These are phyloP conservation scores for Petunia secreta DNA, from an alignment of 257 asterid genomes.

Conservation along the genomic window DNA sequence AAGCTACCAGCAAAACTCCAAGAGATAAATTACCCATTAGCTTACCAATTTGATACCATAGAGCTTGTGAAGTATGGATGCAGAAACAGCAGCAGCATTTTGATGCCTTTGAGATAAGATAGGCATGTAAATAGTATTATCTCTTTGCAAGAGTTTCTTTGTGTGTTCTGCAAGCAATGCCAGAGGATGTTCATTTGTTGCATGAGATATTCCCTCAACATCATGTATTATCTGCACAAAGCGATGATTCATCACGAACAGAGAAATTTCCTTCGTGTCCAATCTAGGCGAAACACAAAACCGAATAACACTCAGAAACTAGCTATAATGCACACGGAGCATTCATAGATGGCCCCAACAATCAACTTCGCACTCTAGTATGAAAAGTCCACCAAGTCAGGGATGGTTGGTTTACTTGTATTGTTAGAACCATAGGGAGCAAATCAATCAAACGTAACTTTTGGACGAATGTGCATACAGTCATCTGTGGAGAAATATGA, in stretches of 20 bases:
- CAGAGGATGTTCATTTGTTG: conserved; percentile 81
- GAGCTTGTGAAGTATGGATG: conserved; percentile 89
- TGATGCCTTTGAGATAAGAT: conserved; percentile 71
- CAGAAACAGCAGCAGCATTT: conserved; percentile 78
- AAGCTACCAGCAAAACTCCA: conserved; percentile 30
- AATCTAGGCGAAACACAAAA: not conserved
- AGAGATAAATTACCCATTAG: conserved; percentile 2
- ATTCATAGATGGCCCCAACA: not conserved
- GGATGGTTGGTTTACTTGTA: not conserved
- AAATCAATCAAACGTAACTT: conserved; percentile 13
- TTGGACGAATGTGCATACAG: not conserved
- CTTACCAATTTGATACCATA: conserved; percentile 87
- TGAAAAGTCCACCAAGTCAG: not conserved
- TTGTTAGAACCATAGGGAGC: not conserved
- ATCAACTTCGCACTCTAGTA: not conserved
- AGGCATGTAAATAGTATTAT: conserved; percentile 66
- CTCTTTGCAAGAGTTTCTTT: conserved; percentile 62
- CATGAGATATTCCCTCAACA: conserved; percentile 70
- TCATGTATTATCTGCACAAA: conserved; percentile 75
- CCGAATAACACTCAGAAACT: conserved; percentile 19
- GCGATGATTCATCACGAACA: conserved; percentile 30
- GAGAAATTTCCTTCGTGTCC: conserved; percentile 28
- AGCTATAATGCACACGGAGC: not conserved
- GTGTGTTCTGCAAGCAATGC: conserved; percentile 86
- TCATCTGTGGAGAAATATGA: not conserved